These are phyloP conservation scores for Lactifluus rugatus DNA, from an alignment of 768 basidiomycete species.

Conservation along the genomic window DNA sequence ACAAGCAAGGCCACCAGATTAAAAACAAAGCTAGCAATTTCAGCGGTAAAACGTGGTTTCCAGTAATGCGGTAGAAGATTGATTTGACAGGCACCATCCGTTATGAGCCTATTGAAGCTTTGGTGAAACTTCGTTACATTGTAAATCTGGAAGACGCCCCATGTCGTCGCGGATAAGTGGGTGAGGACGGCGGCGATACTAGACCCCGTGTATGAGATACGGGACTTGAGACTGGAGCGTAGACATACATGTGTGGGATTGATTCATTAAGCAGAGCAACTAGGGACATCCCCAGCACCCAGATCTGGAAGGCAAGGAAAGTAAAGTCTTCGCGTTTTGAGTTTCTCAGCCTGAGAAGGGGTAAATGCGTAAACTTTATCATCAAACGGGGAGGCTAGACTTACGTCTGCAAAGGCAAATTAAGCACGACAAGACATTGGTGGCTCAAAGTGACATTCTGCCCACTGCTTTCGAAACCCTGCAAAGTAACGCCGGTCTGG, in stretches of 20 bases:
- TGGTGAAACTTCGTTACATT: conserved; percentile 49
- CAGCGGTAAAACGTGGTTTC: conserved; percentile 47
- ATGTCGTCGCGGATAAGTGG: conserved; percentile 61
- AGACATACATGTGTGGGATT: conserved; percentile 55
- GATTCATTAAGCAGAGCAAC: conserved; percentile 68
- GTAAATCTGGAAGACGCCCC: conserved; percentile 59
- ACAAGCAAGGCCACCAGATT: conserved; percentile 52
- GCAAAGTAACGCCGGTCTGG: conserved; percentile 23
- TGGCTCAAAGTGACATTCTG: conserved; percentile 32
- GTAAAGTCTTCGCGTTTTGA: conserved; percentile 71
- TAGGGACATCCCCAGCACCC: conserved; percentile 70
- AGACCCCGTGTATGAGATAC: neutral
- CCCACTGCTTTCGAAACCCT: conserved; percentile 23
- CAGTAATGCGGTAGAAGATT: conserved; percentile 59
- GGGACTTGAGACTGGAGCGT: neutral
- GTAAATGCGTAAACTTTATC: conserved; percentile 7
- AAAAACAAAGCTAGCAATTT: conserved; percentile 52
- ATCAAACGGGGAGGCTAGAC: conserved; percentile 20
- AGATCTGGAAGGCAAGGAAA: conserved; percentile 70
- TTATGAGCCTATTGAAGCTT: conserved; percentile 47
- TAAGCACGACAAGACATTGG: conserved; percentile 50
- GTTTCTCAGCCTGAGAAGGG: conserved; percentile 43
- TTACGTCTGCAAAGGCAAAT: conserved; percentile 63
- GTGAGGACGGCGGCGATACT: conserved; percentile 60
- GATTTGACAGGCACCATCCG: conserved; percentile 51